phyloP scores from a whole-genome alignment of 139 green algal genomes.

The Chlamydomonas eustigma region DNA sequence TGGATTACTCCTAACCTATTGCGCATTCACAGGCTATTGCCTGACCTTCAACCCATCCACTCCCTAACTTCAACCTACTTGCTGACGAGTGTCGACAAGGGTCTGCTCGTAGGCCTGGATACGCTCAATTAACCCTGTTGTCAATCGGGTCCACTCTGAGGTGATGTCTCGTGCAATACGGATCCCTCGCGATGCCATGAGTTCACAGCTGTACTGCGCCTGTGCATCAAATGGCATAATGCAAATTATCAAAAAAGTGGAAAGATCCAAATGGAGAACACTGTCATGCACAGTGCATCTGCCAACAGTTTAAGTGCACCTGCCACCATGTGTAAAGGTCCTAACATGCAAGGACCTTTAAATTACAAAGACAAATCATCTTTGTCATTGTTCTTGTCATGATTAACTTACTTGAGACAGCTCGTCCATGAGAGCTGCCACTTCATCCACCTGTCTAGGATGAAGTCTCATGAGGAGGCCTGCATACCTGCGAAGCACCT shows the following conservation, averaged over 20 bases:
- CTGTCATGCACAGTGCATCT: background rate
- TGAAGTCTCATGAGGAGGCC: background rate
- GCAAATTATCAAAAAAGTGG: too few species aligned
- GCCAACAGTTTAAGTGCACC: background rate
- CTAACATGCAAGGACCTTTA: too few species aligned
- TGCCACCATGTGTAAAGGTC: too few species aligned
- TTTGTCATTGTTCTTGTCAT: too few species aligned
- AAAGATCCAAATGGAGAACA: background rate
- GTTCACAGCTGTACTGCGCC: conserved; percentile 18
- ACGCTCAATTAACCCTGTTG: background rate
- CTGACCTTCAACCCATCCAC: too few species aligned
- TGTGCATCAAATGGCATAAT: background rate
- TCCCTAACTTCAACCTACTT: too few species aligned
- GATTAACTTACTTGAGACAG: conserved; percentile 7
- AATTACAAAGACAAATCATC: too few species aligned
- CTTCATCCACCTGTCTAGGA: background rate
- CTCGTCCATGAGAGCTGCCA: background rate
- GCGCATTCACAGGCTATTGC: too few species aligned
- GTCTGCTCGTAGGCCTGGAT: conserved; percentile 10
- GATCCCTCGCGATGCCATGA: conserved; percentile 22
- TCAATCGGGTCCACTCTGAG: background rate
- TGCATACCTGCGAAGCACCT: background rate
- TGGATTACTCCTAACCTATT: too few species aligned
- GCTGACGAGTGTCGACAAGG: too few species aligned
- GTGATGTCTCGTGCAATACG: conserved; percentile 15